Evolutionary conservation across 2,329 filamentous ascomycete species (phyloP).

Genomic region (Nothopassalora personata): DNA sequence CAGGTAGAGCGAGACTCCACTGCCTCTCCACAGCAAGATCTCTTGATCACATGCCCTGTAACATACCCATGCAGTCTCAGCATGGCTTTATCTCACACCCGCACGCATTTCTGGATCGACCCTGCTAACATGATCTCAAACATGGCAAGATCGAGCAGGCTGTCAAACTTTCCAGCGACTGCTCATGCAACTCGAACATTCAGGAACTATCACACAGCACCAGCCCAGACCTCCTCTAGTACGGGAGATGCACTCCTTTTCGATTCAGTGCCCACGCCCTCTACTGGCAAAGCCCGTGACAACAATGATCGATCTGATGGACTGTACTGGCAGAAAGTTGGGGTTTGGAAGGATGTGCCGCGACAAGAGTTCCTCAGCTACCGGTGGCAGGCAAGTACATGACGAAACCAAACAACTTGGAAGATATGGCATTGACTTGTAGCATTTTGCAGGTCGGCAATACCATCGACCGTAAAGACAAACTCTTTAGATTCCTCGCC

Average conservation of each 20-base stretch:
- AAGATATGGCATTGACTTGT: not conserved
- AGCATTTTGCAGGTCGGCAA: slow-evolving; percentile 41
- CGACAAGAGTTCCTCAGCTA: slow-evolving; percentile 49
- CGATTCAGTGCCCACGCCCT: not conserved
- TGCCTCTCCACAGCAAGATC: not conserved
- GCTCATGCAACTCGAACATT: not conserved
- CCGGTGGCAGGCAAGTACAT: slow-evolving; percentile 49
- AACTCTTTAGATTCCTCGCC: slow-evolving; percentile 47
- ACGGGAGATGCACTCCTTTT: not conserved
- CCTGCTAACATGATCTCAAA: not conserved
- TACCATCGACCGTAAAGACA: slow-evolving; percentile 45
- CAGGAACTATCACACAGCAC: not conserved
- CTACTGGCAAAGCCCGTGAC: not conserved
- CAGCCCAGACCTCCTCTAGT: not conserved
- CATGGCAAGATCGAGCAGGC: not conserved
- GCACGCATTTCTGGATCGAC: not conserved
- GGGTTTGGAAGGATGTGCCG: slow-evolving; percentile 45
- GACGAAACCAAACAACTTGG: not conserved
- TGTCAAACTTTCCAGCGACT: not conserved
- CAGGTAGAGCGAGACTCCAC: not conserved
- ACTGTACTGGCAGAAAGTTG: slow-evolving; percentile 20
- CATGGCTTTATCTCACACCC: not conserved
- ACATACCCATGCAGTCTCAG: not conserved
- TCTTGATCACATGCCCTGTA: not conserved
- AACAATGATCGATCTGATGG: not conserved